phyloP scores from a whole-genome alignment of 164 flowering plant genomes.

The Echeveria elegans region DNA sequence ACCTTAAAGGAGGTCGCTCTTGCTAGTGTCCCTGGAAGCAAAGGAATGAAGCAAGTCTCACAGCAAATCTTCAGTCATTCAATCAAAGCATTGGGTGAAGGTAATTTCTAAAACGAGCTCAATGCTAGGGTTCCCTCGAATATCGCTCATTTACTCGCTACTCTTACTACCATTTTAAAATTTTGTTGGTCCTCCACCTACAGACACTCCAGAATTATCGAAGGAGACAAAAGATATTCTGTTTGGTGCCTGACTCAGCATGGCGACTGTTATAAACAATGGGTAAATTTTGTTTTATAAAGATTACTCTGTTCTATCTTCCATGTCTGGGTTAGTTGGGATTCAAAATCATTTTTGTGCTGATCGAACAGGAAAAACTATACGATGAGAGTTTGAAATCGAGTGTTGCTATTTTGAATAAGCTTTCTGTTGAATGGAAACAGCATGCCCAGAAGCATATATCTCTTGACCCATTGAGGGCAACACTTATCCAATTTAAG shows the following conservation, averaged over 20 bases:
- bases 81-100: constrained; percentile 52
- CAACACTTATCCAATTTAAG: background rate
- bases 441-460: background rate
- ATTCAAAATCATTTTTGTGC: background rate
- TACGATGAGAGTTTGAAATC: background rate
- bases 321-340: no score
- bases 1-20: constrained; percentile 72
- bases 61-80: constrained; percentile 48
- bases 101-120: constrained; percentile 19
- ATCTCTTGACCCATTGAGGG: constrained; percentile 6
- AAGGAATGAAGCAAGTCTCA: constrained; percentile 73
- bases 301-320: no score
- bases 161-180: background rate
- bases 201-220: constrained; percentile 55
- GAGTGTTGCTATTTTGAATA: background rate
- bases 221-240: constrained; percentile 53
- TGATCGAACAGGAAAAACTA: background rate
- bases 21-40: constrained; percentile 77
- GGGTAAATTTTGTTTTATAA: constrained; percentile 41
- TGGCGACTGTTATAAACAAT: constrained; percentile 66
- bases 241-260: constrained; percentile 69
- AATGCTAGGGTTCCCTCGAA: background rate
- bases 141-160: background rate
- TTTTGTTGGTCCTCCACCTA: background rate
- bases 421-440: constrained; percentile 3